Evolutionary conservation across 345 rosid genomes (phyloP).

Genomic region (Passiflora organensis): DNA sequence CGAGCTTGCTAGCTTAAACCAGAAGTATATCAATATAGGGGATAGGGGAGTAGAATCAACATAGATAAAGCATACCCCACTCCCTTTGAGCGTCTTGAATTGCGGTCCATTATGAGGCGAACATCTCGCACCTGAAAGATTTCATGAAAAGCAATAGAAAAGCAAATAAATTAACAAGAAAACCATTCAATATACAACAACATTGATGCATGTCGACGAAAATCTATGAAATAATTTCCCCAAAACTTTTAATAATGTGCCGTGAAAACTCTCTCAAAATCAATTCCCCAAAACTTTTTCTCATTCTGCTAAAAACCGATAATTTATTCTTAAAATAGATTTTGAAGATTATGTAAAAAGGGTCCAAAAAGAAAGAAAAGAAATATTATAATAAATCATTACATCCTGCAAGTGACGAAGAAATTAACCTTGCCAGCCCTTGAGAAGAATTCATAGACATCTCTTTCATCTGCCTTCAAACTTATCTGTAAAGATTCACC

Average conservation of each 20-base stretch:
- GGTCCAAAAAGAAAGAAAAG: not conserved
- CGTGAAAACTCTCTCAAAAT: too few species aligned
- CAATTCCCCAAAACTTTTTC: too few species aligned
- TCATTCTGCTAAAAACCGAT: too few species aligned
- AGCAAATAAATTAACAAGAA: not conserved
- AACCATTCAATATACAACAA: not conserved
- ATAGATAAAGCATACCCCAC: constrained; percentile 58
- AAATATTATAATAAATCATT: not conserved
- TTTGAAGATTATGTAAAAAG: too few species aligned
- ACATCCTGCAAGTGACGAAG: not conserved
- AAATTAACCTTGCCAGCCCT: constrained; percentile 91
- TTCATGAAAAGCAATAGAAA: not conserved
- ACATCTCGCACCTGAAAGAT: constrained; percentile 87
- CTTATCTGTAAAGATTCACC: constrained; percentile 46
- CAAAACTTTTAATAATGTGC: too few species aligned
- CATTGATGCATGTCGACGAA: not conserved
- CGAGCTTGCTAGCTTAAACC: not conserved
- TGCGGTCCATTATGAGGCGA: constrained; percentile 95
- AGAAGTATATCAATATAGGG: not conserved
- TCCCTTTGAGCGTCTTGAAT: constrained; percentile 92
- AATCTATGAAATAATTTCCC: too few species aligned
- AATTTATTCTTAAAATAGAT: too few species aligned
- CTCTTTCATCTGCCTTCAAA: constrained; percentile 92
- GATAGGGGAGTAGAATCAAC: not conserved
- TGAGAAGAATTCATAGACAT: constrained; percentile 88